These are phyloP conservation scores for Clavispora santaluciae DNA, from an alignment of 805 yeast species.

Conservation along the genomic window DNA sequence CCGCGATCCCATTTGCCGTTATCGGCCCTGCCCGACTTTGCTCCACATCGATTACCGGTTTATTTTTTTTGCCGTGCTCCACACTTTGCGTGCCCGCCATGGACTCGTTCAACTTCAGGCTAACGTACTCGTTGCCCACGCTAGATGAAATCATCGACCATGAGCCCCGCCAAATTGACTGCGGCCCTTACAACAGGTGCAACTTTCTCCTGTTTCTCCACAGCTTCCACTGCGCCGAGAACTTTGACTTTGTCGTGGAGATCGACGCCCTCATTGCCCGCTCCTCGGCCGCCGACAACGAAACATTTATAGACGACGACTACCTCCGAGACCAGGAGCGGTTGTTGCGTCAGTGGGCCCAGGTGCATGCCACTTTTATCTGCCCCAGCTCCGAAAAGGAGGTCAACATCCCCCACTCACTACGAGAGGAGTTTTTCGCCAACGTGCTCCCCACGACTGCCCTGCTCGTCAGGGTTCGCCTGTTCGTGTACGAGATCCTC, in stretches of 20 bases:
- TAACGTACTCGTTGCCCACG: constrained; percentile 13
- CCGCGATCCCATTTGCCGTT: too few species aligned
- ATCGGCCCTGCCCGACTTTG: not conserved
- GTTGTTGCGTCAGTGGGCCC: constrained; percentile 21
- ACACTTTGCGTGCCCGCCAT: constrained; percentile 1
- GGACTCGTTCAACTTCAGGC: constrained; percentile 11
- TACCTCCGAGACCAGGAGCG: constrained; percentile 5
- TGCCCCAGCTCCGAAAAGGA: constrained; percentile 27
- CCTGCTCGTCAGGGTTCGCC: constrained; percentile 13
- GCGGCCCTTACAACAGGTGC: constrained; percentile 15
- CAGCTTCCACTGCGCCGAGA: constrained; percentile 33
- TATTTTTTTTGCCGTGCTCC: too few species aligned
- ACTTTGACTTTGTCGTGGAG: constrained; percentile 29
- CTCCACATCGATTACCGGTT: too few species aligned
- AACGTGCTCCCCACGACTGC: constrained; percentile 17
- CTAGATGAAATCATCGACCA: constrained; percentile 17
- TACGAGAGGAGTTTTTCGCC: constrained; percentile 18
- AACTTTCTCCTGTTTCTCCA: constrained; percentile 24
- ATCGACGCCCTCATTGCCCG: constrained; percentile 15
- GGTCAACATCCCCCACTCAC: constrained; percentile 27
- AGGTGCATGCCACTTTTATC: constrained; percentile 23
- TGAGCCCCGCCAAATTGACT: constrained; percentile 3
- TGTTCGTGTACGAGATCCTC: constrained; percentile 25
- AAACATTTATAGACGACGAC: constrained; percentile 8
- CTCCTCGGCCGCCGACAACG: constrained; percentile 6